Conservation (phyloP, 2,329 filamentous ascomycete genomes). For the Penicillium italicum region DNA sequence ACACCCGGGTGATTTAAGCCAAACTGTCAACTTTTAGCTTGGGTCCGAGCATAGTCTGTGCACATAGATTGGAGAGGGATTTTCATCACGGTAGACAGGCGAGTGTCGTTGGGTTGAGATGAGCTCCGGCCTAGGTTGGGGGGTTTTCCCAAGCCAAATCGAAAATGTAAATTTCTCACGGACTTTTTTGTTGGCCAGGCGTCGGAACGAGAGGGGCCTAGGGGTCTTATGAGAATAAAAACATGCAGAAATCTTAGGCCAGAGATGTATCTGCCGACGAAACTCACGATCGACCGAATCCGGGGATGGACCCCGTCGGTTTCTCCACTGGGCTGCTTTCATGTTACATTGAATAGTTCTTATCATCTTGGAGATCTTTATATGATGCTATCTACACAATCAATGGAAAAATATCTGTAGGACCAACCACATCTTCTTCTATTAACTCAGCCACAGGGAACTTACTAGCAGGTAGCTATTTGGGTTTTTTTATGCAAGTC, state of each 20-base stretch:
- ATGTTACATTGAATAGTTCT: not conserved
- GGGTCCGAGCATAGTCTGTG: conserved; percentile 1
- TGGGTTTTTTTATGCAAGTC: not conserved
- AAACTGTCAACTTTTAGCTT: not conserved
- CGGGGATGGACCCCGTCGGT: not conserved
- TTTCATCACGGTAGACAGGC: not conserved
- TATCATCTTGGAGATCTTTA: not conserved
- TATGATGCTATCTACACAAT: not conserved
- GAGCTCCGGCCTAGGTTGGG: not conserved
- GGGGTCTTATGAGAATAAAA: not conserved
- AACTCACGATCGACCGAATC: conserved; percentile 6
- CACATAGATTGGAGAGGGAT: not conserved
- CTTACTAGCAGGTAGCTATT: not conserved
- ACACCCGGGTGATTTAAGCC: not conserved
- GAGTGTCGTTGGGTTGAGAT: not conserved
- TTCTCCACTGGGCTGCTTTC: not conserved
- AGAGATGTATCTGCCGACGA: not conserved
- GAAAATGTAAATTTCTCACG: not conserved
- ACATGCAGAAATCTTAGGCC: not conserved
- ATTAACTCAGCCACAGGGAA: not conserved
- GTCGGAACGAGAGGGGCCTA: not conserved
- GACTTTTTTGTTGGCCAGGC: not conserved
- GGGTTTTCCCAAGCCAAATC: not conserved
- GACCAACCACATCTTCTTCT: too few relatives aligned
- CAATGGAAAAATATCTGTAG: not conserved